Evolutionary conservation across 345 rosid genomes (phyloP).

Genomic region (Corchorus capsularis): DNA sequence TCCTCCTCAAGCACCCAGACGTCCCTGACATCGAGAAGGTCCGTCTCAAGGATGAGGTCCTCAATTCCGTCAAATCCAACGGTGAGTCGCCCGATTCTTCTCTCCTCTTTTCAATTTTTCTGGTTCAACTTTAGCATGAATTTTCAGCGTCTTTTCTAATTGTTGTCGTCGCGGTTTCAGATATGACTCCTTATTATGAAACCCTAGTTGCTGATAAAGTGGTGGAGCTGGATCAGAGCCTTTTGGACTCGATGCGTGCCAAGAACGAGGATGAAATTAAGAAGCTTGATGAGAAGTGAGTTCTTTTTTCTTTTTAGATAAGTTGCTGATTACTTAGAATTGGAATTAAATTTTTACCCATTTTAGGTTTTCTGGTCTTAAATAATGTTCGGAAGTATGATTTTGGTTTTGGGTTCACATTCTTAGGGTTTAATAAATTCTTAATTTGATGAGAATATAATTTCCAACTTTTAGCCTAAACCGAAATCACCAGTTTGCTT

Average conservation of each 20-base stretch:
- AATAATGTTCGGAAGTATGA: neutral
- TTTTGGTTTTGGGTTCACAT: neutral
- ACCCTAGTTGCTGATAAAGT: slow-evolving; percentile 70
- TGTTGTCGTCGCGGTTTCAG: slow-evolving; percentile 35
- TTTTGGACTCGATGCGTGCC: slow-evolving; percentile 65
- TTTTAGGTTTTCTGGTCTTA: neutral
- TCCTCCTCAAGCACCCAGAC: slow-evolving; percentile 76
- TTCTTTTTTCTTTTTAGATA: neutral
- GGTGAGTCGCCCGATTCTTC: slow-evolving; percentile 41
- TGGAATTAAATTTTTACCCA: neutral
- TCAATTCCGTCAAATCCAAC: slow-evolving; percentile 64
- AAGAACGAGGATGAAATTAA: slow-evolving; percentile 78
- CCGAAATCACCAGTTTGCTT: neutral
- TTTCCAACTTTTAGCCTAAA: neutral
- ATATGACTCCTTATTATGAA: slow-evolving; percentile 86
- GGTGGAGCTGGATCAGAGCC: slow-evolving; percentile 67
- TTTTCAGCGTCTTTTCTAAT: slow-evolving; percentile 9
- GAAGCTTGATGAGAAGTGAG: slow-evolving; percentile 92
- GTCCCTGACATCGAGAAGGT: slow-evolving; percentile 92
- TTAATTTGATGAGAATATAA: neutral
- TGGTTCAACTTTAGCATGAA: neutral
- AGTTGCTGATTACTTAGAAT: neutral
- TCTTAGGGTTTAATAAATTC: neutral
- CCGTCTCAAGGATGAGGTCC: slow-evolving; percentile 81
- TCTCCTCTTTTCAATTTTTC: neutral